Base-by-base conservation (phyloP, 2,329 filamentous ascomycete genomes). In the Aureobasidium lini region DNA sequence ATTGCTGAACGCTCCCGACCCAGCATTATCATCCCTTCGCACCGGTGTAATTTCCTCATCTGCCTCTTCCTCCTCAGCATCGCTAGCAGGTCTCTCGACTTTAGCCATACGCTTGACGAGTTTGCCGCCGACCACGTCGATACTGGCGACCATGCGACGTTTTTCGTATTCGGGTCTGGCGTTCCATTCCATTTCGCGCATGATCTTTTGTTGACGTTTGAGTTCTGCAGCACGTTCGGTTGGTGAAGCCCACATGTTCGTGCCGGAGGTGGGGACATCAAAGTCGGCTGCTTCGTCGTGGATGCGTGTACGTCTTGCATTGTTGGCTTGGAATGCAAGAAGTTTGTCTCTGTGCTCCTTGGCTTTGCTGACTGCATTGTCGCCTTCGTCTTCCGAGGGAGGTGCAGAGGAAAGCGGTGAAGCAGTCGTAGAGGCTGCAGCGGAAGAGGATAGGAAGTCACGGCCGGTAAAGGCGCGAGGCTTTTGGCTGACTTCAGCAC, bases 111-210 rank as follows among this genome's bases (percentile, higher is more conserved):
- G 83, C 61, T 82, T 84, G 4, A 94, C 85, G 2, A 95, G 84
- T 66, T 87, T 91, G 16, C 87, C 86, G 0, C 86, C 87, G 8
- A 86, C 85, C 0, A 96, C 76, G 70, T 96, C 90, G 62, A 96
- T 88, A 68, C 88, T 93, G 64, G 95, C 82, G 1, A 96, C 87
- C 62, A 94, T 86, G 66, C 82, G 84, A 61, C 89, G 82, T 80
- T 93, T 95, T 76, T 96, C 92, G 72, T 91, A 96, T 63, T 95
- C 92, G 0, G 91, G 90, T 54, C 83, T 79, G 4, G 88, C 86
- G 65, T 88, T 88, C 85, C 91, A 95, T 67, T 95, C 89, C 79
- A 94, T 86, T 73, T 95, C 90, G 5, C 90, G 79, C 65, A 95
- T 74, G 3, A 92, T 77, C 70, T 88, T 89, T 73, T 95, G 91